Conservation (phyloP, 2,329 filamentous ascomycete species). For the Aspergillus transmontanensis region DNA sequence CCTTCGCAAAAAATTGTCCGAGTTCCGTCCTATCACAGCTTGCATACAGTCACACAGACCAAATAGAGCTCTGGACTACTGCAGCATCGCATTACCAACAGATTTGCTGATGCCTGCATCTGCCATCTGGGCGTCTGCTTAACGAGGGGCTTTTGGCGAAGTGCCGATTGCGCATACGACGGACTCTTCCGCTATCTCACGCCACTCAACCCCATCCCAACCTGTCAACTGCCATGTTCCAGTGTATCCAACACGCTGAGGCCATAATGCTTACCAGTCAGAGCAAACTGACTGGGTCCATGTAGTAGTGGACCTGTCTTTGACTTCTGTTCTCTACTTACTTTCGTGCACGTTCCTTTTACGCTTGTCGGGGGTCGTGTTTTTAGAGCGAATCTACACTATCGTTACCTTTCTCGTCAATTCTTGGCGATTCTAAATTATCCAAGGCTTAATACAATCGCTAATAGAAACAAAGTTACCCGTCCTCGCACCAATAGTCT, state of each 20-base stretch:
- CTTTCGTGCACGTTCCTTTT: constrained; percentile 11
- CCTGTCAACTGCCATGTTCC: constrained; percentile 24
- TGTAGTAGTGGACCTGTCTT: constrained; percentile 8
- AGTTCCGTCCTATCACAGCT: constrained; percentile 20
- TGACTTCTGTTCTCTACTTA: constrained; percentile 7
- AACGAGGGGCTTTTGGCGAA: constrained; percentile 7
- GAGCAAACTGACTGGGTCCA: constrained; percentile 8
- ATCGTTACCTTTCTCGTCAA: neutral
- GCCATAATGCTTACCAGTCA: constrained; percentile 10
- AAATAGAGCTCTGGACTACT: constrained; percentile 15
- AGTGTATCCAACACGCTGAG: constrained; percentile 7
- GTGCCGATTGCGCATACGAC: constrained; percentile 15
- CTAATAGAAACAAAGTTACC: constrained; percentile 20
- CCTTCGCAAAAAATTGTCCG: constrained; percentile 16
- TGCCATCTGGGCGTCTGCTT: constrained; percentile 6
- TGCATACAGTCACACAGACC: constrained; percentile 18
- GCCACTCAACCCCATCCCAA: constrained; percentile 24
- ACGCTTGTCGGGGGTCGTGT: neutral
- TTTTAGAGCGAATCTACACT: neutral
- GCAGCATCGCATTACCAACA: constrained; percentile 1
- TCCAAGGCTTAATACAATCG: constrained; percentile 10
- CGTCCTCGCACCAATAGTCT: constrained; percentile 30
- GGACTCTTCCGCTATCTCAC: constrained; percentile 22
- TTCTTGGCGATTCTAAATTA: constrained; percentile 7
- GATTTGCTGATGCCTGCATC: constrained; percentile 16